Conservation (phyloP, 2,329 filamentous ascomycete genomes). For the Pyrenochaeta sp. region DNA sequence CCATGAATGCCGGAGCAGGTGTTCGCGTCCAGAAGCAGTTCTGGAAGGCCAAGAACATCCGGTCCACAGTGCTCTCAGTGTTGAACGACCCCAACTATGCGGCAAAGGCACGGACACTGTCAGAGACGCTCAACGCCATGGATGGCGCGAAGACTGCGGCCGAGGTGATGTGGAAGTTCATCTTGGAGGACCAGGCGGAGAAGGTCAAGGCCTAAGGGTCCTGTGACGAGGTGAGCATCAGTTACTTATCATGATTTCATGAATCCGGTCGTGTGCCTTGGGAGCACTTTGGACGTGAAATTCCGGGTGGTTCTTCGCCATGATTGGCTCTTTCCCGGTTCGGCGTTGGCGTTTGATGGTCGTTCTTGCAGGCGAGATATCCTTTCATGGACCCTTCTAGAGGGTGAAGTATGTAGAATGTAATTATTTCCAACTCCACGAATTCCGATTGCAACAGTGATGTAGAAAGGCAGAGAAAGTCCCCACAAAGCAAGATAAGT, state of each 20-base stretch:
- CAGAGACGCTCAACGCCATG: conserved; percentile 36
- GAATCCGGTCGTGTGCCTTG: not conserved
- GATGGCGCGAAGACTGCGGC: conserved; percentile 39
- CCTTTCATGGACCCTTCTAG: no score
- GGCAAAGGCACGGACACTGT: conserved; percentile 29
- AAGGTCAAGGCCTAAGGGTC: conserved; percentile 14
- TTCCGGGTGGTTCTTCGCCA: not conserved
- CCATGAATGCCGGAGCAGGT: conserved; percentile 41
- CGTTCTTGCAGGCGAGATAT: not conserved
- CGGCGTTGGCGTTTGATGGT: not conserved
- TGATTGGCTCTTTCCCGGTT: not conserved
- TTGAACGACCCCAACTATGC: conserved; percentile 34
- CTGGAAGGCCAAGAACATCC: conserved; percentile 39
- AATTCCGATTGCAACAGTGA: no score
- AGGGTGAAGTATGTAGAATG: no score
- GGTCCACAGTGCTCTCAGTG: conserved; percentile 30
- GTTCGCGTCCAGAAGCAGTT: conserved; percentile 37
- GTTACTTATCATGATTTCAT: conserved; percentile 10
- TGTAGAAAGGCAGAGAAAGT: no score
- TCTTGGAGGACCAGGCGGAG: conserved; percentile 25
- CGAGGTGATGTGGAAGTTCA: conserved; percentile 43
- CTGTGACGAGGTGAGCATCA: not conserved
- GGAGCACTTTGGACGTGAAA: not conserved
- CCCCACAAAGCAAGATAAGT: no score
- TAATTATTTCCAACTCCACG: no score